A percentile compares a stretch with the other conserved stretches of the same genome.
phyloP scores from a whole-genome alignment of 2,329 filamentous ascomycete genomes.

The Acephala macrosclerotiorum region DNA sequence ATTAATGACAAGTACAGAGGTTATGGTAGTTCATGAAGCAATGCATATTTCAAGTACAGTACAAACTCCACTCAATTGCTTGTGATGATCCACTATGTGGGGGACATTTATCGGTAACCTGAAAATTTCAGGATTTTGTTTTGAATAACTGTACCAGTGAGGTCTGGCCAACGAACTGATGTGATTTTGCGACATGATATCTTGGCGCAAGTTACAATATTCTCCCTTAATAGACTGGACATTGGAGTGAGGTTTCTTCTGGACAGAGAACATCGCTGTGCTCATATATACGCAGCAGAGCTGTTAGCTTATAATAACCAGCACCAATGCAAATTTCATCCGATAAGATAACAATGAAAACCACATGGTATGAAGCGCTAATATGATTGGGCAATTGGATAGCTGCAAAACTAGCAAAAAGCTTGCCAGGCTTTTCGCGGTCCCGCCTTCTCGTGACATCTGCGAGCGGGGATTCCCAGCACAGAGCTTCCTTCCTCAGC shows the following conservation, averaged over 20 bases:
- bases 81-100: no score
- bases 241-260: no score
- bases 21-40: not conserved
- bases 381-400: not conserved
- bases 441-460: not conserved
- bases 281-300: not conserved
- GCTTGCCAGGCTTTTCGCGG: not conserved
- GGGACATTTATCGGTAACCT: no score
- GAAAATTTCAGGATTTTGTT: no score
- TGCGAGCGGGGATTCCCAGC: slow-evolving; percentile 3
- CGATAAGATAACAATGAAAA: not conserved
- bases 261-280: no score
- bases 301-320: not conserved
- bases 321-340: not conserved
- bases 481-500: slow-evolving; percentile 1
- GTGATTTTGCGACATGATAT: no score
- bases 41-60: not conserved
- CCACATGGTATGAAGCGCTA: not conserved
- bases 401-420: not conserved
- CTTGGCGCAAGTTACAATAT: no score
- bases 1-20: not conserved
- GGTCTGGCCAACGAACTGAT: no score
- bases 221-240: no score
- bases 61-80: no score
- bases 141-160: no score